These are phyloP conservation scores for Cyberlindnera mycetangii DNA, from an alignment of 805 yeast species.

Conservation along the genomic window DNA sequence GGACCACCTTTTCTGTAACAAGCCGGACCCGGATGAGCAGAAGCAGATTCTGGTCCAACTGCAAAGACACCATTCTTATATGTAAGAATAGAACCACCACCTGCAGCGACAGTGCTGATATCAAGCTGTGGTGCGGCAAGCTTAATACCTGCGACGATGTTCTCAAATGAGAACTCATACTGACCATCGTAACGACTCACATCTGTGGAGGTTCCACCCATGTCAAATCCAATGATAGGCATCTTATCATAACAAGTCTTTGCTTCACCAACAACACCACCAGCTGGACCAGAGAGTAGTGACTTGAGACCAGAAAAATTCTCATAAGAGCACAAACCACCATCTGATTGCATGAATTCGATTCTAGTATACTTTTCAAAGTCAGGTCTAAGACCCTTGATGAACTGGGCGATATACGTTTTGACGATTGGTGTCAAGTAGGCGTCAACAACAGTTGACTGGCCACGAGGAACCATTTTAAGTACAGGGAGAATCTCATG, in stretches of 20 bases:
- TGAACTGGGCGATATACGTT: constrained; percentile 35
- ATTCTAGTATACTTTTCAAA: constrained; percentile 37
- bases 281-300: constrained; percentile 58
- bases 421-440: constrained; percentile 43
- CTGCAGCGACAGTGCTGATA: constrained; percentile 81
- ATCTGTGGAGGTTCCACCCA: constrained; percentile 92
- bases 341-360: constrained; percentile 58
- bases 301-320: constrained; percentile 53
- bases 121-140: constrained; percentile 84
- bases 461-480: constrained; percentile 39
- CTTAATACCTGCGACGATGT: constrained; percentile 78
- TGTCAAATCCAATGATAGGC: constrained; percentile 42
- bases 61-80: constrained; percentile 72
- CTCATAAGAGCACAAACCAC: constrained; percentile 52
- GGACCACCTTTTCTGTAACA: constrained; percentile 86
- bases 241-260: constrained; percentile 45
- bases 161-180: constrained; percentile 73
- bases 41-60: constrained; percentile 86
- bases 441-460: constrained; percentile 41
- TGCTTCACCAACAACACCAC: constrained; percentile 59
- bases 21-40: constrained; percentile 89
- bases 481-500: constrained; percentile 33
- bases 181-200: constrained; percentile 73
- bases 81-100: constrained; percentile 70
- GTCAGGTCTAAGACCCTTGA: constrained; percentile 32